These are phyloP conservation scores for Pseudodiploospora longispora DNA, from an alignment of 2,329 filamentous ascomycete species.

Conservation along the genomic window DNA sequence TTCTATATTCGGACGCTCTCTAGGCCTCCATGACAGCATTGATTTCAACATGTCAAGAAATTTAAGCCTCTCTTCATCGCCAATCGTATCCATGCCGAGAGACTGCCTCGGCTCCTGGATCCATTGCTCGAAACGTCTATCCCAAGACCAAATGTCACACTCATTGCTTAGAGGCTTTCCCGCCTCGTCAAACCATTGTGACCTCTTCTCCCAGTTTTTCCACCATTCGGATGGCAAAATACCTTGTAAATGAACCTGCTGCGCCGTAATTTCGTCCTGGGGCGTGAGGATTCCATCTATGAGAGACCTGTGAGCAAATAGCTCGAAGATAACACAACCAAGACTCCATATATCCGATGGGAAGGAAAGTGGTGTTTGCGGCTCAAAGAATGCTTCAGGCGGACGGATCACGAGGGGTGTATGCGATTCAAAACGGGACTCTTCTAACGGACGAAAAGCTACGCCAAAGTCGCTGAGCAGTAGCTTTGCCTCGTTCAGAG, in stretches of 20 bases:
- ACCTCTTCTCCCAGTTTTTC: slow-evolving; percentile 12
- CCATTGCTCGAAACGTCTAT: slow-evolving; percentile 7
- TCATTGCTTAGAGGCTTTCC: slow-evolving; percentile 7
- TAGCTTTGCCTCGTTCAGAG: slow-evolving; percentile 15
- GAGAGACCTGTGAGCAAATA: slow-evolving; percentile 20
- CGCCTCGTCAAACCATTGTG: slow-evolving; percentile 13
- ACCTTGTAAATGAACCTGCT: slow-evolving; percentile 14
- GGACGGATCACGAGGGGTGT: slow-evolving; percentile 21
- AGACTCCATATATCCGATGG: slow-evolving; percentile 33
- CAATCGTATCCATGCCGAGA: slow-evolving; percentile 1
- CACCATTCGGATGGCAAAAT: slow-evolving; percentile 14
- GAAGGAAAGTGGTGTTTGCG: slow-evolving; percentile 22
- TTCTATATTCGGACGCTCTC: slow-evolving; percentile 3
- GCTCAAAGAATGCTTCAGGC: slow-evolving; percentile 29
- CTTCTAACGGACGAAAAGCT: slow-evolving; percentile 20
- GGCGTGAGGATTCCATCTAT: slow-evolving; percentile 11
- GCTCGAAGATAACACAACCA: slow-evolving; percentile 25
- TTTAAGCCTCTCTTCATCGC: slow-evolving; percentile 1
- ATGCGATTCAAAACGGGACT: slow-evolving; percentile 17
- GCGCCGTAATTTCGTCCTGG: slow-evolving; percentile 11
- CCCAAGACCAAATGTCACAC: slow-evolving; percentile 6
- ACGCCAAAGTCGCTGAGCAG: slow-evolving; percentile 27
- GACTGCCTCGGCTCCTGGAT: slow-evolving; percentile 7
- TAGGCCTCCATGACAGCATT: slow-evolving; percentile 10
- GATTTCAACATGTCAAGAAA: slow-evolving; percentile 5